A percentile compares a stretch with the other conserved stretches of the same genome.
These are phyloP conservation scores for Pleoardoris graminearum DNA, from an alignment of 2,329 filamentous ascomycete species.

Conservation along the genomic window DNA sequence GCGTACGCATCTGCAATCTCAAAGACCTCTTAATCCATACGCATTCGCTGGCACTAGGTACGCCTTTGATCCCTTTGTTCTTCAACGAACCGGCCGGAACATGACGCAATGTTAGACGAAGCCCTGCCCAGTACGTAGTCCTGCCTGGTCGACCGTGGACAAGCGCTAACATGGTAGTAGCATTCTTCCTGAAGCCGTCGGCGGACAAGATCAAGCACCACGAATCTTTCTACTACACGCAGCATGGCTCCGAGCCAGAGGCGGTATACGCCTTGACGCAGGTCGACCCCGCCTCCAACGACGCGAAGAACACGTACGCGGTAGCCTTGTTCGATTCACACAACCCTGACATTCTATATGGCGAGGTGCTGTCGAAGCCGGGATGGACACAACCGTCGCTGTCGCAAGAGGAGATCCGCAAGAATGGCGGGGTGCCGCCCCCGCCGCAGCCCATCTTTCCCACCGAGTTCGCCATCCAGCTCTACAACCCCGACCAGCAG, in stretches of 20 bases:
- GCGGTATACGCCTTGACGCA: constrained; percentile 81
- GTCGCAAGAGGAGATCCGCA: constrained; percentile 77
- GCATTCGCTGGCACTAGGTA: neutral
- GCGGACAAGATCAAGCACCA: constrained; percentile 55
- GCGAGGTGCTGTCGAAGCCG: constrained; percentile 80
- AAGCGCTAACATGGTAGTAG: constrained; percentile 40
- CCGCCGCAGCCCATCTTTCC: constrained; percentile 74
- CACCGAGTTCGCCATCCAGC: constrained; percentile 76
- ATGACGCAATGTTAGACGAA: constrained; percentile 75
- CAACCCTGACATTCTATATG: constrained; percentile 80
- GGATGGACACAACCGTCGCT: constrained; percentile 84
- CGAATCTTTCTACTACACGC: constrained; percentile 60
- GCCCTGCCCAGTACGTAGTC: constrained; percentile 70
- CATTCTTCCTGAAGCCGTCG: constrained; percentile 63
- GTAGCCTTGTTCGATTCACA: constrained; percentile 82
- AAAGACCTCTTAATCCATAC: neutral
- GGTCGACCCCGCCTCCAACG: constrained; percentile 69
- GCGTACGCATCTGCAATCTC: neutral
- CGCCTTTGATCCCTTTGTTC: neutral
- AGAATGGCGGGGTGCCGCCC: constrained; percentile 65
- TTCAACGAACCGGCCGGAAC: neutral
- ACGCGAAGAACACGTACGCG: constrained; percentile 81
- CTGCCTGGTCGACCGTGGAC: constrained; percentile 46
- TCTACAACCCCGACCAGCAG: constrained; percentile 92
- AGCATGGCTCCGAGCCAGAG: constrained; percentile 78